Conservation (phyloP, 345 rosid genomes). For the Melaleuca alternifolia region DNA sequence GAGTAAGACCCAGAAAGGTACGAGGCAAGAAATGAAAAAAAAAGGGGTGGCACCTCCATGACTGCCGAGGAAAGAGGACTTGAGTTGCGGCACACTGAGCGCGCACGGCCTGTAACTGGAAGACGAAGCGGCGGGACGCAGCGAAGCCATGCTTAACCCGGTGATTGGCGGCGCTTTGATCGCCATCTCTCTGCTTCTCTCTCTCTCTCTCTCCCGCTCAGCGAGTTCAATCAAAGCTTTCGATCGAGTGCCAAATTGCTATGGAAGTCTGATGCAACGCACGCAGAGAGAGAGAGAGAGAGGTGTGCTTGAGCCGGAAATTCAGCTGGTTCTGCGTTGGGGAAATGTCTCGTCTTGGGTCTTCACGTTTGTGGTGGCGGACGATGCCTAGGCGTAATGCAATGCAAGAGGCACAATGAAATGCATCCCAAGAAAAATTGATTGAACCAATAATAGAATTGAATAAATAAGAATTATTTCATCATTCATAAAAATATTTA, state of each 20-base stretch:
- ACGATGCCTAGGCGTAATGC: neutral
- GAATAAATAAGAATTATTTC: too few relatives aligned
- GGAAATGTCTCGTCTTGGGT: neutral
- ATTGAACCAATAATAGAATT: too few relatives aligned
- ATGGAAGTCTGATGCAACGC: neutral
- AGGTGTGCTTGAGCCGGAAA: neutral
- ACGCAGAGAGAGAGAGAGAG: neutral
- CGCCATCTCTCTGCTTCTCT: slow-evolving; percentile 14
- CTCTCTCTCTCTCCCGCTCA: neutral
- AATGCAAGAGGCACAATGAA: neutral
- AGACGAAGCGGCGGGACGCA: slow-evolving; percentile 6
- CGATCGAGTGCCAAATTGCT: neutral
- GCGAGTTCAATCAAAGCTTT: neutral
- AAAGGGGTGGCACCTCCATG: slow-evolving; percentile 3
- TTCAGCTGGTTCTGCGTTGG: neutral
- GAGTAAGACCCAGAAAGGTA: neutral
- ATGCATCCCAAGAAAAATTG: neutral
- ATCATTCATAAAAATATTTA: too few relatives aligned
- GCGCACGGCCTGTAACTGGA: neutral
- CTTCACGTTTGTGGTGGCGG: neutral
- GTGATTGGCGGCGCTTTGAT: slow-evolving; percentile 28
- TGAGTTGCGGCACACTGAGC: slow-evolving; percentile 11
- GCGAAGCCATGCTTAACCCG: slow-evolving; percentile 17
- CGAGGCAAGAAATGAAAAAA: neutral
- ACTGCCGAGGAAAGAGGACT: slow-evolving; percentile 23